Base-by-base conservation (phyloP, 371 early-diverging fungal species). In the Apophysomyces elegans region DNA sequence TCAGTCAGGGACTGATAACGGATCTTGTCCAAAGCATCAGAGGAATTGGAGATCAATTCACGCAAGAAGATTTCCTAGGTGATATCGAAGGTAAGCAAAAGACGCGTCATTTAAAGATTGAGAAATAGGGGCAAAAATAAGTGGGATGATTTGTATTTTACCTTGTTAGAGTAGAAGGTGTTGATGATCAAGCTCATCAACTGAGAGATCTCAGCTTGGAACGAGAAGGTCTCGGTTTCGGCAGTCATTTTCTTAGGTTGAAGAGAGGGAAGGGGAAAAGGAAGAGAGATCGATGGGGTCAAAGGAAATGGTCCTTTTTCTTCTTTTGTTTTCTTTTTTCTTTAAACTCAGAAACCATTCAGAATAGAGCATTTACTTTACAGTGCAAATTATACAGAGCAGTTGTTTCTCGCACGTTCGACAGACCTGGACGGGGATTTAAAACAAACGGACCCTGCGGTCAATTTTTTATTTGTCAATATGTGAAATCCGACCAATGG, bases 161-260 rank as follows among this genome's bases (percentile, higher is more conserved):
- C 80, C 77, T 81, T 81, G 77, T 81, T 81, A 14, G 81, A 81
- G 63, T 81, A 81, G 71, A 81, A 81, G 56, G 78, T 81, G 75
- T 78, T 81, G 77, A 81, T 81, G 84, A 97, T 95, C 75, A 95
- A 93, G 73, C 88, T 89, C 95, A 97, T 95, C 78, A 97, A 81
- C 92, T 94, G 93, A 86, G 90, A 89, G 73, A 93, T 90, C 85
- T 93, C 93, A 90, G 93, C 93, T 86, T 96, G 96, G 89, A 96
- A 95, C 63, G 90, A 87, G 78, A 91, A 92, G 39, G 90, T 89
- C 75, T 92, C 91, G 64, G 83, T 78, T 69, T 77, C 81, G 64
- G 58, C 62, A 68, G 73, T 65, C 77, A 76, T 76, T 56, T 62
- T 71, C 26, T 32, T 32, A 59, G 58, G 41, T 58, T 47, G 37